Percentiles rank a stretch among this genome's conserved stretches.
Evolutionary conservation across 108 stramenopile species (phyloP).

Genomic region (Cylindrotheca closterium): DNA sequence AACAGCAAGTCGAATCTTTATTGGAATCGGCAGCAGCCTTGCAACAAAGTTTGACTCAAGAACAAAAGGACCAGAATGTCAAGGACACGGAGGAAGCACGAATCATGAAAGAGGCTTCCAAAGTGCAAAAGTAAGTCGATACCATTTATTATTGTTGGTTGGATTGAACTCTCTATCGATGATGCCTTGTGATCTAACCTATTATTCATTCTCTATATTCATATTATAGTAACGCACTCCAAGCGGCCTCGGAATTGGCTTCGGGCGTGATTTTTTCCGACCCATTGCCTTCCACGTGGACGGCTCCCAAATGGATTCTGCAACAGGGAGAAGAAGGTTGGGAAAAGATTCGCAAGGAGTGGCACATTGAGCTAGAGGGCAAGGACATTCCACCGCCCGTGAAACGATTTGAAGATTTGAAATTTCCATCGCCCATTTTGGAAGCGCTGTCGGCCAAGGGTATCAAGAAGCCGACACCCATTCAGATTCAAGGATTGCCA

Average conservation of each 20-base stretch:
- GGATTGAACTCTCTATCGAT: too few species aligned
- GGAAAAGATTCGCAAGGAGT: conserved; percentile 85
- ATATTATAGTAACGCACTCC: conserved; percentile 74
- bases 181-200: background rate
- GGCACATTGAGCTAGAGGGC: conserved; percentile 96
- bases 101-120: conserved; percentile 91
- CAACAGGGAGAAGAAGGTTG: conserved; percentile 70
- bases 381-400: conserved; percentile 87
- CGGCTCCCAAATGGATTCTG: conserved; percentile 74
- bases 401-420: conserved; percentile 94
- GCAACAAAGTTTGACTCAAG: conserved; percentile 56
- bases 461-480: conserved; percentile 95
- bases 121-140: conserved; percentile 76
- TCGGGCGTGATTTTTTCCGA: conserved; percentile 80
- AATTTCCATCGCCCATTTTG: conserved; percentile 85
- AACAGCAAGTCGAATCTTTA: conserved; percentile 50
- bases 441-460: conserved; percentile 75
- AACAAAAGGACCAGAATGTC: conserved; percentile 55
- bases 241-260: conserved; percentile 92
- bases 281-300: conserved; percentile 88
- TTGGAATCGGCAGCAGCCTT: conserved; percentile 85
- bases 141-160: background rate
- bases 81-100: conserved; percentile 84
- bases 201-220: background rate
- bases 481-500: conserved; percentile 99